Percentiles rank a stretch among this genome's conserved stretches.
Conservation (phyloP, 805 yeast species). For the Monosporozyma solicola region DNA sequence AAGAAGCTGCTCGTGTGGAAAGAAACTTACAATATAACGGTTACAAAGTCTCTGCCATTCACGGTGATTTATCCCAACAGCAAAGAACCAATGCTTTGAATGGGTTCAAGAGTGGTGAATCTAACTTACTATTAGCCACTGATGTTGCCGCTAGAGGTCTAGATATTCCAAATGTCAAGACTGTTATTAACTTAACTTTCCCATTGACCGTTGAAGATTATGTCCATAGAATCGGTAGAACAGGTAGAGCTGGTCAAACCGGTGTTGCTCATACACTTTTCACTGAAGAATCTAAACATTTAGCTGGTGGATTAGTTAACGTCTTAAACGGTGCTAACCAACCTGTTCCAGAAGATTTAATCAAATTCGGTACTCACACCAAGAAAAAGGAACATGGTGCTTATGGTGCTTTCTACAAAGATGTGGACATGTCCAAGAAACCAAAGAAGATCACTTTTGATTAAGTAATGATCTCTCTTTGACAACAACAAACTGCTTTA, state of each 20-base stretch:
- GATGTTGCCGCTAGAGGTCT: slow-evolving; percentile 98
- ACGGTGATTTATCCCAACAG: slow-evolving; percentile 88
- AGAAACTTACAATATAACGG: slow-evolving; percentile 62
- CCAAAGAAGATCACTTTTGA: slow-evolving; percentile 85
- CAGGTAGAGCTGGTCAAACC: slow-evolving; percentile 94
- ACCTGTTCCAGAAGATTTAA: slow-evolving; percentile 87
- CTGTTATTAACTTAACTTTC: slow-evolving; percentile 89
- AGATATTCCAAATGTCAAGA: slow-evolving; percentile 95
- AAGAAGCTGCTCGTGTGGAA: slow-evolving; percentile 91
- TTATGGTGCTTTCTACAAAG: slow-evolving; percentile 96
- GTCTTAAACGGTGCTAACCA: slow-evolving; percentile 91
- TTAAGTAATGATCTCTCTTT: slow-evolving; percentile 16
- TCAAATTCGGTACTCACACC: slow-evolving; percentile 95
- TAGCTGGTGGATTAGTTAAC: slow-evolving; percentile 89
- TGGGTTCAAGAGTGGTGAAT: slow-evolving; percentile 72
- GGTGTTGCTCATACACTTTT: slow-evolving; percentile 94
- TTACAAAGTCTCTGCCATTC: slow-evolving; percentile 82
- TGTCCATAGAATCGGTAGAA: slow-evolving; percentile 95
- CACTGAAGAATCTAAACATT: slow-evolving; percentile 93
- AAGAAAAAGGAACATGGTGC: slow-evolving; percentile 96
- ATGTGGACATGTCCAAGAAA: slow-evolving; percentile 77
- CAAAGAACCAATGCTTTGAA: slow-evolving; percentile 86
- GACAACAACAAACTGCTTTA: background rate
- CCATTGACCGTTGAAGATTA: slow-evolving; percentile 95
- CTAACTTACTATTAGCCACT: slow-evolving; percentile 79